Evolutionary conservation across 306 rosid species (phyloP).

Genomic region (Vachellia pachyceras): DNA sequence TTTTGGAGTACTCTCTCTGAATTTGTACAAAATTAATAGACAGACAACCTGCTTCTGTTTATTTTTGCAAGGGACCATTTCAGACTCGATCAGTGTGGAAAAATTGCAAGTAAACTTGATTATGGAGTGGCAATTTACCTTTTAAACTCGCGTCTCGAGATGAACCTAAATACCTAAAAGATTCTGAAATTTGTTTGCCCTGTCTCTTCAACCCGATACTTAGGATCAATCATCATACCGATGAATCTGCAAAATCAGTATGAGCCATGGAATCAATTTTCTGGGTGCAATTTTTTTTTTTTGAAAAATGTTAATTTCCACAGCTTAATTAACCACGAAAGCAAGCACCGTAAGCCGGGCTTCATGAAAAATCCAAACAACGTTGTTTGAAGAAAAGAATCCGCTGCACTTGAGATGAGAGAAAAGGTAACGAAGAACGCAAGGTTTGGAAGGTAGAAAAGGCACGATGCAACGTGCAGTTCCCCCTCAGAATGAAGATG

Average conservation of each 20-base stretch:
- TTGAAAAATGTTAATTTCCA: too few species aligned
- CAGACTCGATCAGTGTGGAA: not conserved
- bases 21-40: not conserved
- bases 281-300: not conserved
- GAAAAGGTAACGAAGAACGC: not conserved
- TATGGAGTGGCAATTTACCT: not conserved
- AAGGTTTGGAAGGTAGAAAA: not conserved
- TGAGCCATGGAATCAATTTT: not conserved
- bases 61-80: not conserved
- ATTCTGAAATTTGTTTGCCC: not conserved
- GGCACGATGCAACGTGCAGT: not conserved
- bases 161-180: not conserved
- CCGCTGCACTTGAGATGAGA: too few species aligned
- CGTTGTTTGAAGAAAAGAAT: too few species aligned
- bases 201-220: not conserved
- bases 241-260: not conserved
- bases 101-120: not conserved
- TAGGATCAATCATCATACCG: not conserved
- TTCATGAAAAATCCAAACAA: too few species aligned
- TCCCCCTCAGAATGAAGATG: not conserved
- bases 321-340: too few species aligned
- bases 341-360: too few species aligned
- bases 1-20: slow-evolving; percentile 5
- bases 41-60: not conserved
- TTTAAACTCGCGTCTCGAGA: not conserved